Evolutionary conservation across 345 rosid genomes (phyloP).

Genomic region (Euphorbia peplus): DNA sequence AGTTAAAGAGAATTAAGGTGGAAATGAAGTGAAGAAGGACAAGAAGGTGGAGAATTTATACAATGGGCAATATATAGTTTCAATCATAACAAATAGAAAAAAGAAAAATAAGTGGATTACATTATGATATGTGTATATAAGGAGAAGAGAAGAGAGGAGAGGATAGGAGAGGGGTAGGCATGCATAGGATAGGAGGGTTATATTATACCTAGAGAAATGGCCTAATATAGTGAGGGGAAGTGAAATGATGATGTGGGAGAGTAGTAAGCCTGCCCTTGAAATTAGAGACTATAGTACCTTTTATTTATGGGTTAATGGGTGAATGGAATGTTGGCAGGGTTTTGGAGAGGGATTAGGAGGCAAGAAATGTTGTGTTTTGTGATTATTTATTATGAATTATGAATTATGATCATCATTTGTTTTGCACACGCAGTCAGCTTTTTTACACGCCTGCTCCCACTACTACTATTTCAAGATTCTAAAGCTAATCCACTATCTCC

Average conservation of each 20-base stretch:
- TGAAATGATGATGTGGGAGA: neutral
- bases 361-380: constrained; percentile 42
- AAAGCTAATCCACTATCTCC: constrained; percentile 41
- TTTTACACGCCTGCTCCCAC: constrained; percentile 81
- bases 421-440: constrained; percentile 99
- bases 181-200: neutral
- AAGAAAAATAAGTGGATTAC: too few species aligned
- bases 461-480: constrained; percentile 13
- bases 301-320: neutral
- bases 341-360: constrained; percentile 73
- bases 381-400: too few species aligned
- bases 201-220: too few species aligned
- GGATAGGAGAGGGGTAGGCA: too few species aligned
- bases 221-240: constrained; percentile 5
- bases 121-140: too few species aligned
- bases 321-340: constrained; percentile 48
- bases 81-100: too few species aligned
- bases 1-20: too few species aligned
- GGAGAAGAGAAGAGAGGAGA: constrained; percentile 18
- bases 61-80: too few species aligned
- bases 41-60: constrained; percentile 35
- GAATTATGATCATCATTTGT: too few species aligned
- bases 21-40: constrained; percentile 20
- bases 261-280: constrained; percentile 39
- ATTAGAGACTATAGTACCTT: constrained; percentile 5